These are phyloP conservation scores for Saccharomyces hybrid DNA, from an alignment of 1,139 yeast species.

Conservation along the genomic window DNA sequence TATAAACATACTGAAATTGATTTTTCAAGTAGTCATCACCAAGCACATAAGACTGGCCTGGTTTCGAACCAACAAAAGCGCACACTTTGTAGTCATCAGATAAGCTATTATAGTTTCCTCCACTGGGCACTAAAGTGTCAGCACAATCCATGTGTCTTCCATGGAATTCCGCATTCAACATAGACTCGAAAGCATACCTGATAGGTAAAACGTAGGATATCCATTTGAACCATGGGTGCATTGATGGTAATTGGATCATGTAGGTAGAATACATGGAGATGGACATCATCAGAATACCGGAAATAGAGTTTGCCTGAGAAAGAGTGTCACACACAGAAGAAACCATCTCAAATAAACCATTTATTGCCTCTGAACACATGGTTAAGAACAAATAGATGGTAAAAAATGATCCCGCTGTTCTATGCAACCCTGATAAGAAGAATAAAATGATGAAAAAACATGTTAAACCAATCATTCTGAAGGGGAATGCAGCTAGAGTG, in stretches of 20 bases:
- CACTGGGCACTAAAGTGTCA: constrained; percentile 42
- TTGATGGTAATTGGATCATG: constrained; percentile 49
- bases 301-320: constrained; percentile 46
- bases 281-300: constrained; percentile 44
- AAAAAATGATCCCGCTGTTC: constrained; percentile 50
- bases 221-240: constrained; percentile 66
- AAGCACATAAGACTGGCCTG: constrained; percentile 36
- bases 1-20: constrained; percentile 36
- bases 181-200: constrained; percentile 49
- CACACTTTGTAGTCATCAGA: constrained; percentile 41
- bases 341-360: constrained; percentile 42
- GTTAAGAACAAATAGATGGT: constrained; percentile 41
- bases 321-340: constrained; percentile 43
- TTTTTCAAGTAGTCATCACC: constrained; percentile 40
- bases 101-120: constrained; percentile 42
- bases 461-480: constrained; percentile 40
- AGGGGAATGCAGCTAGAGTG: constrained; percentile 36
- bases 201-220: constrained; percentile 51
- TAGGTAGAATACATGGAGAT: constrained; percentile 47
- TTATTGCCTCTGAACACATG: constrained; percentile 37
- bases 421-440: constrained; percentile 45
- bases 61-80: constrained; percentile 41
- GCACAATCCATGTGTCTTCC: constrained; percentile 48
- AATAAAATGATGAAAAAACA: constrained; percentile 42
- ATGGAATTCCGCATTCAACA: constrained; percentile 51